phyloP scores from a whole-genome alignment of 805 yeast genomes.

The Sporopachydermia lactativora region DNA sequence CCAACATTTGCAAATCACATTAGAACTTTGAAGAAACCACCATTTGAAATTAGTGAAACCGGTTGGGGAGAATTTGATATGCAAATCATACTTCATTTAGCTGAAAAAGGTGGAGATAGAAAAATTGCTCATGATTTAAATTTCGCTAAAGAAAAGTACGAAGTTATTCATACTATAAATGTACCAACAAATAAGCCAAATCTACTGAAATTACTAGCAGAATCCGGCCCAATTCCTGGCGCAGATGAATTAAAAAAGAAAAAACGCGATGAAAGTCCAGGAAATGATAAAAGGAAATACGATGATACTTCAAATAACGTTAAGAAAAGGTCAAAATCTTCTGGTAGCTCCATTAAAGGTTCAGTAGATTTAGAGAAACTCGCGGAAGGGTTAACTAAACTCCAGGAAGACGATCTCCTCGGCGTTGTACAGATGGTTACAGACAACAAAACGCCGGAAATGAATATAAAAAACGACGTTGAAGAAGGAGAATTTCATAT shows the following conservation, averaged over 20 bases:
- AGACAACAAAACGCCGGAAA: conserved; percentile 86
- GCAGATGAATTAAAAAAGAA: conserved; percentile 13
- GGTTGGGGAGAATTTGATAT: conserved; percentile 99
- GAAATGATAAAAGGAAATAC: conserved; percentile 25
- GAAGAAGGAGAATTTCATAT: conserved; percentile 96
- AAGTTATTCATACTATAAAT: conserved; percentile 60
- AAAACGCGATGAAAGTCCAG: conserved; percentile 9
- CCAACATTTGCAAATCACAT: conserved; percentile 90
- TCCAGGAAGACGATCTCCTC: conserved; percentile 82
- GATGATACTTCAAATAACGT: conserved; percentile 14
- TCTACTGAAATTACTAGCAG: conserved; percentile 57
- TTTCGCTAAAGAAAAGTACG: conserved; percentile 64
- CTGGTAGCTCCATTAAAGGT: conserved; percentile 47
- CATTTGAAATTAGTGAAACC: conserved; percentile 78
- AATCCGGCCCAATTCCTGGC: conserved; percentile 73
- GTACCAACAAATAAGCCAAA: conserved; percentile 67
- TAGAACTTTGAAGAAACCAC: conserved; percentile 66
- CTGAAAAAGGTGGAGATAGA: conserved; percentile 82
- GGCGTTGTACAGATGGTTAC: conserved; percentile 97
- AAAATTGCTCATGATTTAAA: conserved; percentile 82
- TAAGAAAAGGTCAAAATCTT: conserved; percentile 23
- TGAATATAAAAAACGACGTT: conserved; percentile 90
- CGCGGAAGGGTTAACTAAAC: conserved; percentile 79
- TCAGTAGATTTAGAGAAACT: conserved; percentile 77
- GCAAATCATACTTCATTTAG: conserved; percentile 58